Percentiles rank a stretch among this genome's conserved stretches.
These are phyloP conservation scores for Russula lepida DNA, from an alignment of 768 basidiomycete genomes.

Conservation along the genomic window DNA sequence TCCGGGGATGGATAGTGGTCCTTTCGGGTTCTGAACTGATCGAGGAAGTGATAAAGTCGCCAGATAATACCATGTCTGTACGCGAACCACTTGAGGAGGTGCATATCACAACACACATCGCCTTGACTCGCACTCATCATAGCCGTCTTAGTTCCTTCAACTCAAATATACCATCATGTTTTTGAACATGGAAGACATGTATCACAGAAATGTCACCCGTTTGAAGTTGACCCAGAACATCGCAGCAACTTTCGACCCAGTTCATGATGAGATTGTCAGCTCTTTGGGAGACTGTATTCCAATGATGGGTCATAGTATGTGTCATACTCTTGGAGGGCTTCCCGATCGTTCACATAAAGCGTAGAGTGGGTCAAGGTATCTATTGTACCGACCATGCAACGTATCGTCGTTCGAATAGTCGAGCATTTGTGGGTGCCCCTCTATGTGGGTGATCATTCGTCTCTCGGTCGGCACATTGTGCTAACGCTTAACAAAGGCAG, in stretches of 20 bases:
- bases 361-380: slow-evolving; percentile 33
- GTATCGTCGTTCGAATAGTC: neutral
- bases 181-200: slow-evolving; percentile 25
- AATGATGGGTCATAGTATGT: slow-evolving; percentile 13
- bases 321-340: neutral
- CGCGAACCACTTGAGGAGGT: slow-evolving; percentile 29
- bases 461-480: neutral
- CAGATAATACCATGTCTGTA: slow-evolving; percentile 34
- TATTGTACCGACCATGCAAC: slow-evolving; percentile 17
- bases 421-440: slow-evolving; percentile 36
- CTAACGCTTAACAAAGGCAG: slow-evolving; percentile 29
- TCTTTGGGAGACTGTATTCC: slow-evolving; percentile 37
- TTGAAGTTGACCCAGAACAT: slow-evolving; percentile 33
- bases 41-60: slow-evolving; percentile 34
- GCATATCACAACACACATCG: slow-evolving; percentile 2
- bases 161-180: slow-evolving; percentile 32
- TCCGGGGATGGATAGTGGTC: slow-evolving; percentile 35
- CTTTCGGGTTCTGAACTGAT: slow-evolving; percentile 27
- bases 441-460: slow-evolving; percentile 26
- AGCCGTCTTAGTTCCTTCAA: slow-evolving; percentile 29
- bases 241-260: slow-evolving; percentile 30
- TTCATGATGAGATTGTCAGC: slow-evolving; percentile 37
- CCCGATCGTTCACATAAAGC: neutral
- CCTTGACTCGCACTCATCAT: neutral
- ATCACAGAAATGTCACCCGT: slow-evolving; percentile 28